Evolutionary conservation across 2,329 filamentous ascomycete species (phyloP).

Genomic region (Colletotrichum truncatum): DNA sequence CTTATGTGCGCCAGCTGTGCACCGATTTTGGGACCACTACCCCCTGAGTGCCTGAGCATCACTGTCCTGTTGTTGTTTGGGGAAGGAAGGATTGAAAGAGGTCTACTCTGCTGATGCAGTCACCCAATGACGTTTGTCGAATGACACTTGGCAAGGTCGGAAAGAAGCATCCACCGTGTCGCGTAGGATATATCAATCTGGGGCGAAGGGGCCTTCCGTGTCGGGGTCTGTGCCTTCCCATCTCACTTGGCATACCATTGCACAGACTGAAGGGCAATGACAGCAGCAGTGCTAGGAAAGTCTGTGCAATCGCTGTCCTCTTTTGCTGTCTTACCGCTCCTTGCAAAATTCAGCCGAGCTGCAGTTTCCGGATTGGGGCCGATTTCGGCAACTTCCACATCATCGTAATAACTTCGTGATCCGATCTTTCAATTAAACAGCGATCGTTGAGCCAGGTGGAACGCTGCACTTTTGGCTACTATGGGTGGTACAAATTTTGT

Average conservation of each 20-base stretch:
- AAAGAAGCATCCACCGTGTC: background rate
- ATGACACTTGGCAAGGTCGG: no score
- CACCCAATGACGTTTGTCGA: background rate
- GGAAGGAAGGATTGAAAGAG: background rate
- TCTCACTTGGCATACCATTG: background rate
- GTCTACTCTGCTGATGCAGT: background rate
- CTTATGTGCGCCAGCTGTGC: background rate
- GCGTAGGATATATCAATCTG: background rate
- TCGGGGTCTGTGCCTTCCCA: background rate
- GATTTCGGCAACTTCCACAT: background rate
- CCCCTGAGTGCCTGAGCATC: no score
- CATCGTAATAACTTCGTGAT: background rate
- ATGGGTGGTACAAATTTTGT: background rate
- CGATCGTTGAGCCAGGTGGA: conserved; percentile 11
- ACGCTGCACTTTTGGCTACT: no score
- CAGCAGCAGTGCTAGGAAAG: background rate
- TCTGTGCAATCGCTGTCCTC: no score
- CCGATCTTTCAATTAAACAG: conserved; percentile 14
- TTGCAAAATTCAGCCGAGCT: conserved; percentile 2
- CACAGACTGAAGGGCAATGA: background rate
- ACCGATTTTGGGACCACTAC: background rate
- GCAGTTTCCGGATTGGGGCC: background rate
- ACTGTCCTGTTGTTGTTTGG: no score
- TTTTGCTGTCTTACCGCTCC: no score
- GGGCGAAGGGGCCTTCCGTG: background rate